Conservation (phyloP, 2,329 filamentous ascomycete species). For the Fusarium chuoi region DNA sequence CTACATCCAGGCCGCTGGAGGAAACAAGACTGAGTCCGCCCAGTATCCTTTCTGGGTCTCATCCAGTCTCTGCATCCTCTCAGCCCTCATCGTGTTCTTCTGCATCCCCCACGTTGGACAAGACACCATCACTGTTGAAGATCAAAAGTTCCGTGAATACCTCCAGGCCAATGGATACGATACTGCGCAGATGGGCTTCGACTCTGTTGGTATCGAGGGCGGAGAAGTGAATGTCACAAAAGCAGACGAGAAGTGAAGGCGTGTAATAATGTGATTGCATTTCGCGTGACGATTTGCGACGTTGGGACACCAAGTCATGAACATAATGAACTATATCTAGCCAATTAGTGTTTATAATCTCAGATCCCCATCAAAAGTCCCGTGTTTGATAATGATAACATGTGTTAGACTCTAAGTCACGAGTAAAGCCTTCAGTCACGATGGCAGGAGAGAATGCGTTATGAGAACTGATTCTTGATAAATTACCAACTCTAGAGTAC, state of each 20-base stretch:
- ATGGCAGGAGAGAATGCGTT: background rate
- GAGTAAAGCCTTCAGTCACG: background rate
- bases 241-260: slow-evolving; percentile 15
- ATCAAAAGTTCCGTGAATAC: slow-evolving; percentile 78
- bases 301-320: background rate
- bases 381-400: background rate
- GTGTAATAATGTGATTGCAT: background rate
- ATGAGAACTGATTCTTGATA: background rate
- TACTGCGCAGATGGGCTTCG: slow-evolving; percentile 63
- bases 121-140: slow-evolving; percentile 85
- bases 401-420: no score
- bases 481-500: background rate
- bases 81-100: slow-evolving; percentile 68
- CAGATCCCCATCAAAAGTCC: background rate
- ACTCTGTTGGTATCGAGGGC: slow-evolving; percentile 39
- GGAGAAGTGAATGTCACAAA: slow-evolving; percentile 14
- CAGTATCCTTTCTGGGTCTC: slow-evolving; percentile 95
- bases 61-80: slow-evolving; percentile 79
- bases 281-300: background rate
- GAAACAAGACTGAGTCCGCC: slow-evolving; percentile 65
- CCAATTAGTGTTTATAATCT: background rate
- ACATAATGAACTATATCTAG: background rate
- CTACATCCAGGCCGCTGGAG: slow-evolving; percentile 72
- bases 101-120: slow-evolving; percentile 82
- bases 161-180: slow-evolving; percentile 82